Evolutionary conservation across 225 moss, liverwort and hornwort genomes (phyloP).

Genomic region (Polytrichum commune): DNA sequence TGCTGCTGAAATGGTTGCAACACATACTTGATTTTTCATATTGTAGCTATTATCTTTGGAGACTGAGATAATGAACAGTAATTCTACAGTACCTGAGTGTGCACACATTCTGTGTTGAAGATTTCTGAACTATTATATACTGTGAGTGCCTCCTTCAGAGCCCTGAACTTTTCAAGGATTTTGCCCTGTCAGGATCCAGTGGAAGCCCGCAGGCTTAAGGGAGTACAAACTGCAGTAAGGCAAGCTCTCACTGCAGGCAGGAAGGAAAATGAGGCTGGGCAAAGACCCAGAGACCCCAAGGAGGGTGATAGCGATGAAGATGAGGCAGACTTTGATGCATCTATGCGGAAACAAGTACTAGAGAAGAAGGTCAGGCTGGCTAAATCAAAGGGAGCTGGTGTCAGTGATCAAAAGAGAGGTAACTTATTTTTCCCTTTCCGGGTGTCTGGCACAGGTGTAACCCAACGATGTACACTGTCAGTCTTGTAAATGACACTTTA

Average conservation of each 20-base stretch:
- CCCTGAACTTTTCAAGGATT: slow-evolving; percentile 6
- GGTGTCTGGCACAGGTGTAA: too few relatives aligned
- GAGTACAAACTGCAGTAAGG: slow-evolving; percentile 72
- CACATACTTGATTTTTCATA: not conserved
- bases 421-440: not conserved
- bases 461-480: too few relatives aligned
- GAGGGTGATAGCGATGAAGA: slow-evolving; percentile 60
- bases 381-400: slow-evolving; percentile 40
- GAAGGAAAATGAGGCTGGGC: slow-evolving; percentile 39
- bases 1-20: slow-evolving; percentile 50
- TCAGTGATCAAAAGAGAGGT: slow-evolving; percentile 37
- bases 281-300: slow-evolving; percentile 26
- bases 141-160: too few relatives aligned
- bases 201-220: slow-evolving; percentile 71
- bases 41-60: not conserved
- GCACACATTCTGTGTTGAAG: too few relatives aligned
- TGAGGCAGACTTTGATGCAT: slow-evolving; percentile 82
- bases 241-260: slow-evolving; percentile 64
- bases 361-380: slow-evolving; percentile 67
- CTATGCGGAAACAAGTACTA: slow-evolving; percentile 93
- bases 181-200: slow-evolving; percentile 53
- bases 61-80: not conserved
- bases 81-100: too few relatives aligned
- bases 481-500: too few relatives aligned
- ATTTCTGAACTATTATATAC: too few relatives aligned